Base-by-base conservation (phyloP, 192 early-diverging fungal species). In the Coemansia sp. region DNA sequence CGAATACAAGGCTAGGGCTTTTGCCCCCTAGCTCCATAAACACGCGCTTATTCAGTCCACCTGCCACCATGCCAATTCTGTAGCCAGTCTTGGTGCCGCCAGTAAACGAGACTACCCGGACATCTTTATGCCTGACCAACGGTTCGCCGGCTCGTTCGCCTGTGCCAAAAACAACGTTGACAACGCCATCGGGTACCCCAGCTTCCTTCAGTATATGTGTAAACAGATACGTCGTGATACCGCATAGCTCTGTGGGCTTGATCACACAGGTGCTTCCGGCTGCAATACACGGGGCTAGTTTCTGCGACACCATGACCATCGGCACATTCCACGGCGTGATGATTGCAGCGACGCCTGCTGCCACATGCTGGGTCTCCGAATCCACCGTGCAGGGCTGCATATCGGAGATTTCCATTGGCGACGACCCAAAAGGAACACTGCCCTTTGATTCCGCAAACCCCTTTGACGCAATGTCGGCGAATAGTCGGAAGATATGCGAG, bases 1-100 rank as follows among this genome's bases (percentile, higher is more conserved):
- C 86, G 75, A 92, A 93, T 3, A 92, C 81, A 52, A 91, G 82
- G 52, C 85, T 88, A 1, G 92, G 85, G 23, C 90, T 91, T 70
- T 95, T 95, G 39, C 93, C 93, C 49, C 88, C 93, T 9, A 95
- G 78, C 71, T 95, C 93, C 42, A 95, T 65, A 1, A 88, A 87
- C 7, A 92, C 68, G 29, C 89, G 93, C 71, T 93, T 93, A 60
- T 89, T 75, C 32, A 85, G 84, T 30, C 78, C 81, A 5, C 89
- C 85, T 51, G 88, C 72, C 25, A 79, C 68, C 25, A 77, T 68
- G 72, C 86, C 83, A 55, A 93, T 81, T 27, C 57, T 59, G 55
- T 84, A 74, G 46, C 91, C 91, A 4, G 87, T 89, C 20, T 60
- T 65, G 11, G 90, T 89, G 11, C 85, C 86, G 29, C 89, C 91